Evolutionary conservation across 331 rosid genomes (phyloP).

Genomic region (Cucumis variabilis): DNA sequence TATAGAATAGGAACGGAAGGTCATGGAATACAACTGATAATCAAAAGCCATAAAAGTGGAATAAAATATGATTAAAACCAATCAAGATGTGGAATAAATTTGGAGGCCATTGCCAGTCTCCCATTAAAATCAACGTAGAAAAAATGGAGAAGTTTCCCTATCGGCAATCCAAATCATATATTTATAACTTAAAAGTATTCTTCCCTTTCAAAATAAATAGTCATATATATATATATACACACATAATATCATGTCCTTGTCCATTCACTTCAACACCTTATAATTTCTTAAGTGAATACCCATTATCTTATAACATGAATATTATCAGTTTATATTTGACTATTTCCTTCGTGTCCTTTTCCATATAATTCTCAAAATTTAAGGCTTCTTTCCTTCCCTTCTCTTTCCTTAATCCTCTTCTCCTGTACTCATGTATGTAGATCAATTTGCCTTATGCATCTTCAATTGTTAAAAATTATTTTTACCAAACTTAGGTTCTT

Average conservation of each 20-base stretch:
- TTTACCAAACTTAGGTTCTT: background rate
- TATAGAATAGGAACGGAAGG: no score
- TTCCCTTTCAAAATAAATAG: background rate
- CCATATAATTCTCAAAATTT: background rate
- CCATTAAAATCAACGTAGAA: background rate
- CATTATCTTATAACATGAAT: no score
- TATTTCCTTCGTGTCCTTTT: background rate
- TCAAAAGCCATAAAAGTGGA: no score
- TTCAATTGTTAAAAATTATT: background rate
- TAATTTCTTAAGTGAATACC: background rate
- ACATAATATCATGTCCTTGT: background rate
- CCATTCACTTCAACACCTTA: background rate
- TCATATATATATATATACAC: background rate
- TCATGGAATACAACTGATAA: no score
- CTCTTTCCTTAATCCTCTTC: no score
- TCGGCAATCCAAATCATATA: background rate
- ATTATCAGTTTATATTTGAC: no score
- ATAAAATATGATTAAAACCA: no score
- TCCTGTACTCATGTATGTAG: background rate
- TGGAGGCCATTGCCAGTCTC: background rate
- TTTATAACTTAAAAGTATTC: background rate
- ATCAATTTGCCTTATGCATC: background rate
- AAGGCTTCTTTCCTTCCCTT: background rate
- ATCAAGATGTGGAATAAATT: background rate
- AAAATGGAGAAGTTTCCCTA: slow-evolving; percentile 20